Evolutionary conservation across 73 alveolate genomes (phyloP), one percentile per base, ranked within the genome.

Genomic region (Paraurostyla sp.): DNA sequence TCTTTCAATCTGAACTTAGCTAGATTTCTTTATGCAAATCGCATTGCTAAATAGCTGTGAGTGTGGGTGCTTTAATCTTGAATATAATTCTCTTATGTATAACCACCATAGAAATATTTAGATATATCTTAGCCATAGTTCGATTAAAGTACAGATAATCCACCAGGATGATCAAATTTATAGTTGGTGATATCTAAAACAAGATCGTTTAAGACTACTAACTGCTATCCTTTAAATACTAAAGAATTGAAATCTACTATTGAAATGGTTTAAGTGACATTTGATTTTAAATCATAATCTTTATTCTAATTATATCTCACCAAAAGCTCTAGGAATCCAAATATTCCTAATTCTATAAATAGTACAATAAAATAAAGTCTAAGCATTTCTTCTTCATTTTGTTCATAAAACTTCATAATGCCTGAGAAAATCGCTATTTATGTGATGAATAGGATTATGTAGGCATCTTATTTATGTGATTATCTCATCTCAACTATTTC

Each of bases 81-180:
- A 35, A 33, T 46, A 45, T 71, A 50, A 32, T 48, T 43, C 57
- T 93, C 97, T 40, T 86, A 43, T 2, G 91, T 81, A 51, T 86
- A 76, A 16, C 95, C 94, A 13, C 98, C 98, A 63, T 88, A 92
- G 40, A 94, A 84, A 60, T 69, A 94, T 63, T 94, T 94, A 0
- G 93, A 84, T 42, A 94, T 83, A 42, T 94, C 98, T 43, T 85
- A 84, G 4, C 96, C 96, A 57, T 80, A 88, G 58, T 69, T 87
- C 29, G 80, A 51, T 16, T 87, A 54, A 42, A 93, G 68, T n/a
- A 94, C 89, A 58, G 80, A 94, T 51, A 80, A 30, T 9, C 94
- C 94, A 0, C 98, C 98, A 33, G 98, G 98, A 76, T 94, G 98
- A 30, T 71, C 50, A 11, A 43, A 30, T 68, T 52, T 58, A 62